Evolutionary conservation across 495 filamentous ascomycete genomes (phyloP).

Genomic region (Haplographium delicatum): DNA sequence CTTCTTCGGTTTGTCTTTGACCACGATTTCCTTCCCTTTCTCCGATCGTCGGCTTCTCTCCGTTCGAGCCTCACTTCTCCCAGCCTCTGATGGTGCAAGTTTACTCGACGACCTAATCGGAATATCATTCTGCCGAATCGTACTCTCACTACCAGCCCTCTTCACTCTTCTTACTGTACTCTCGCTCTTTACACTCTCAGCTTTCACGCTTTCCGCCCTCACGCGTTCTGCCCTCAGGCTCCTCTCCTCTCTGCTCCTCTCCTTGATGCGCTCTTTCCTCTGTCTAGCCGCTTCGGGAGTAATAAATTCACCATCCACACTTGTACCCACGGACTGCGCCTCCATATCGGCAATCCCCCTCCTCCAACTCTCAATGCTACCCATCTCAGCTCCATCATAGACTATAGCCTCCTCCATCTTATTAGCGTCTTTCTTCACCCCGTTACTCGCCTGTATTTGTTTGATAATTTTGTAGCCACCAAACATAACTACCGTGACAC

Average conservation of each 20-base stretch:
- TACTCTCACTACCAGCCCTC: slow-evolving; percentile 27
- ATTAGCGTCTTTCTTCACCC: slow-evolving; percentile 40
- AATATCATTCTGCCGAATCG: slow-evolving; percentile 6
- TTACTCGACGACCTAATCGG: slow-evolving; percentile 6
- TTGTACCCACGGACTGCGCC: slow-evolving; percentile 53
- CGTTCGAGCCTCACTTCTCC: slow-evolving; percentile 18
- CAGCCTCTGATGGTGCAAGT: slow-evolving; percentile 17
- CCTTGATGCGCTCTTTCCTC: slow-evolving; percentile 33
- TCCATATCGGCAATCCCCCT: slow-evolving; percentile 74
- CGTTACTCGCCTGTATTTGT: slow-evolving; percentile 50
- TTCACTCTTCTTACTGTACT: slow-evolving; percentile 26
- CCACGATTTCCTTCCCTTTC: slow-evolving; percentile 31
- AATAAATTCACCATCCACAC: slow-evolving; percentile 82
- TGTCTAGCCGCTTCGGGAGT: slow-evolving; percentile 67
- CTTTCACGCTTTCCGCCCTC: slow-evolving; percentile 8
- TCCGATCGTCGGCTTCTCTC: slow-evolving; percentile 24
- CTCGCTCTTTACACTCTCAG: slow-evolving; percentile 29
- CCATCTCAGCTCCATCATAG: slow-evolving; percentile 42
- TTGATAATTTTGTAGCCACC: slow-evolving; percentile 97
- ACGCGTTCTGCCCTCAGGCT: too few relatives aligned
- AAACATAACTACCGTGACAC: slow-evolving; percentile 87
- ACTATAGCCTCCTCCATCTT: slow-evolving; percentile 53
- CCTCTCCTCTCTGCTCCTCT: slow-evolving; percentile 28
- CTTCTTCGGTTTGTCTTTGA: slow-evolving; percentile 34
- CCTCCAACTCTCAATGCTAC: slow-evolving; percentile 70